A percentile compares a stretch with the other conserved stretches of the same genome.
Evolutionary conservation across 1,284 basidiomycete genomes (phyloP).

Genomic region (Thecaphora frezii): DNA sequence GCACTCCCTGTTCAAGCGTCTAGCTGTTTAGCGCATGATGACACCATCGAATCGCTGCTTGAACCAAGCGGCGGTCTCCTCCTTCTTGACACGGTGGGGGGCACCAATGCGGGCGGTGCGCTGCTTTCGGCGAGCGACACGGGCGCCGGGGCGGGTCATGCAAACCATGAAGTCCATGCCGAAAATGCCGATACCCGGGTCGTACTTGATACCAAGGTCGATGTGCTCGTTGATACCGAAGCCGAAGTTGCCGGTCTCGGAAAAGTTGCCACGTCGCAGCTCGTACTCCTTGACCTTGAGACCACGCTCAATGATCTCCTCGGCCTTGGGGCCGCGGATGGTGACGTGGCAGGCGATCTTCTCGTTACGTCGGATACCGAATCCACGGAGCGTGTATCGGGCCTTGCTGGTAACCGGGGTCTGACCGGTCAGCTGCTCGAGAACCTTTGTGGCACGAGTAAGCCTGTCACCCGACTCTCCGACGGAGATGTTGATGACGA

Average conservation of each 20-base stretch:
- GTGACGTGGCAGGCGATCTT: conserved; percentile 99
- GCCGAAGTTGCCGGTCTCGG: conserved; percentile 61
- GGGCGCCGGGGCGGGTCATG: conserved; percentile 93
- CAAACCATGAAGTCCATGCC: conserved; percentile 57
- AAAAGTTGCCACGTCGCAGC: conserved; percentile 85
- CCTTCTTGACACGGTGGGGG: conserved; percentile 68
- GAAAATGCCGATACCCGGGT: conserved; percentile 59
- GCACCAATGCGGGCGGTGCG: conserved; percentile 84
- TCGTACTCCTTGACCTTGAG: conserved; percentile 99
- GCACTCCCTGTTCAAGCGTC: background rate
- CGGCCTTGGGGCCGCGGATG: conserved; percentile 97
- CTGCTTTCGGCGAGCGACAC: conserved; percentile 89
- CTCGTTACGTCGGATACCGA: conserved; percentile 99
- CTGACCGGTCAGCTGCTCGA: conserved; percentile 99
- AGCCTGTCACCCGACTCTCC: conserved; percentile 99
- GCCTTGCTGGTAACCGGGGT: conserved; percentile 99
- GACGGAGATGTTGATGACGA: conserved; percentile 99
- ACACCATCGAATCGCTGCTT: conserved; percentile 72
- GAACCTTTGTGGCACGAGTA: conserved; percentile 97
- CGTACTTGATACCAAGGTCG: conserved; percentile 82
- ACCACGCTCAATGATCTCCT: conserved; percentile 96
- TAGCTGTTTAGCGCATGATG: conserved; percentile 51
- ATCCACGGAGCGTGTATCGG: conserved; percentile 97
- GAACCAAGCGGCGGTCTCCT: conserved; percentile 88
- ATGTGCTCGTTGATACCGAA: conserved; percentile 70